Evolutionary conservation across 169 alveolate genomes (phyloP).

Genomic region (Plasmodium coatneyi): DNA sequence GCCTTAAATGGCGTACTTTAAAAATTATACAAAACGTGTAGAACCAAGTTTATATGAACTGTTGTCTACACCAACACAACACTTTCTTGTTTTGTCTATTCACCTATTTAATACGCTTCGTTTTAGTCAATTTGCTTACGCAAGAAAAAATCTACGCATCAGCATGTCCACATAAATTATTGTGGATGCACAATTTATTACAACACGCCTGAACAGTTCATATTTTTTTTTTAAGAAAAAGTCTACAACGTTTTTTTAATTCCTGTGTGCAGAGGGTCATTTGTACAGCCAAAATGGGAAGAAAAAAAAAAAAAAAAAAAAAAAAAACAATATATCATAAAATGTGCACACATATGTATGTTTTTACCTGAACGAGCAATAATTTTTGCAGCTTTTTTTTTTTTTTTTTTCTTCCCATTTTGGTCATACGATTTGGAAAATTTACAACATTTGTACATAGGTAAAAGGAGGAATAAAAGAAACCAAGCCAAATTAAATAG

Average conservation of each 20-base stretch:
- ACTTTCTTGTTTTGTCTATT: not conserved
- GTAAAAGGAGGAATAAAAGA: not conserved
- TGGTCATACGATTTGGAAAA: not conserved
- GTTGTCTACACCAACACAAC: not conserved
- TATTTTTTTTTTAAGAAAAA: slow-evolving; percentile 31
- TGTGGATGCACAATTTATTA: not conserved
- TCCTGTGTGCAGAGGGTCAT: not conserved
- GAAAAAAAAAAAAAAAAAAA: slow-evolving; percentile 21
- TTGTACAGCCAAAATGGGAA: slow-evolving; percentile 7
- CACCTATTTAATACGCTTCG: not conserved
- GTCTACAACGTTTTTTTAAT: slow-evolving; percentile 24
- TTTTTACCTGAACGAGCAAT: not conserved
- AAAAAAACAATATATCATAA: not conserved
- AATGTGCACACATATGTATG: not conserved
- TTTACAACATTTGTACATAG: not conserved
- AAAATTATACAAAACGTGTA: not conserved
- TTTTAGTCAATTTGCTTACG: not conserved
- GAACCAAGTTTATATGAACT: not conserved
- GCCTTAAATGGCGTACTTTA: not conserved
- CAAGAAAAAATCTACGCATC: not conserved
- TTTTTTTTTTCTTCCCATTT: not conserved
- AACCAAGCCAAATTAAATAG: not conserved
- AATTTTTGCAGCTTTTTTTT: not conserved
- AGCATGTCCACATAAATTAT: not conserved
- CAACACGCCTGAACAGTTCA: slow-evolving; percentile 55